phyloP scores from a whole-genome alignment of 805 yeast species.

The Candida endomychidarum region DNA sequence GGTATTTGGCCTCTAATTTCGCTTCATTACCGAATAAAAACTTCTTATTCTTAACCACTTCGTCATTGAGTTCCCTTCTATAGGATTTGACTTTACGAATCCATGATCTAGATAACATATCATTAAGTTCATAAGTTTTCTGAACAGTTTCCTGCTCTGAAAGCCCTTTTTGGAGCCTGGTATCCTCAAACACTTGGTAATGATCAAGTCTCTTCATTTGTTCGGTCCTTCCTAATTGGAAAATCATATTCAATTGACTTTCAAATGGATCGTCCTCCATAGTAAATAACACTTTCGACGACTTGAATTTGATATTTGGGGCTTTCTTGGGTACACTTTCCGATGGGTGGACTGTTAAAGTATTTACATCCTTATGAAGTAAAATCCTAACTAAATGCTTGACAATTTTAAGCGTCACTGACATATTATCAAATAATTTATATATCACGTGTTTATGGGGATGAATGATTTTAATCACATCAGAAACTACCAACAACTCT shows the following conservation, averaged over 20 bases:
- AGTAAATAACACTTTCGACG: slow-evolving; percentile 27
- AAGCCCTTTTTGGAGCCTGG: neutral
- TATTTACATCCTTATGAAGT: slow-evolving; percentile 12
- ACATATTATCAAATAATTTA: slow-evolving; percentile 38
- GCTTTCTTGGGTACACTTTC: slow-evolving; percentile 27
- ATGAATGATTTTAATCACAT: slow-evolving; percentile 32
- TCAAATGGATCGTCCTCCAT: slow-evolving; percentile 50
- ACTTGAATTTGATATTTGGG: slow-evolving; percentile 29
- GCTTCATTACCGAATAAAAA: slow-evolving; percentile 38
- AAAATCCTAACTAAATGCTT: slow-evolving; percentile 34
- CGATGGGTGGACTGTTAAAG: slow-evolving; percentile 28
- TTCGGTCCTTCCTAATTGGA: slow-evolving; percentile 40
- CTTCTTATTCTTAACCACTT: slow-evolving; percentile 36
- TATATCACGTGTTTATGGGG: slow-evolving; percentile 40
- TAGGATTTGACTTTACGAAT: slow-evolving; percentile 56
- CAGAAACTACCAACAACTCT: slow-evolving; percentile 23
- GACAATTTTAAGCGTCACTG: slow-evolving; percentile 31
- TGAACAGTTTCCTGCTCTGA: slow-evolving; percentile 12
- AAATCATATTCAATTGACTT: slow-evolving; percentile 39
- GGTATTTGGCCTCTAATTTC: slow-evolving; percentile 14
- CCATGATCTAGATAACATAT: slow-evolving; percentile 67
- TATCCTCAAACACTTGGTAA: slow-evolving; percentile 22
- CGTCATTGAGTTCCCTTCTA: slow-evolving; percentile 35
- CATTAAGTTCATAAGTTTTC: slow-evolving; percentile 31
- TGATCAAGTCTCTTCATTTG: slow-evolving; percentile 39